Evolutionary conservation across 2,329 filamentous ascomycete species (phyloP).

Genomic region (Colletotrichum sp.): DNA sequence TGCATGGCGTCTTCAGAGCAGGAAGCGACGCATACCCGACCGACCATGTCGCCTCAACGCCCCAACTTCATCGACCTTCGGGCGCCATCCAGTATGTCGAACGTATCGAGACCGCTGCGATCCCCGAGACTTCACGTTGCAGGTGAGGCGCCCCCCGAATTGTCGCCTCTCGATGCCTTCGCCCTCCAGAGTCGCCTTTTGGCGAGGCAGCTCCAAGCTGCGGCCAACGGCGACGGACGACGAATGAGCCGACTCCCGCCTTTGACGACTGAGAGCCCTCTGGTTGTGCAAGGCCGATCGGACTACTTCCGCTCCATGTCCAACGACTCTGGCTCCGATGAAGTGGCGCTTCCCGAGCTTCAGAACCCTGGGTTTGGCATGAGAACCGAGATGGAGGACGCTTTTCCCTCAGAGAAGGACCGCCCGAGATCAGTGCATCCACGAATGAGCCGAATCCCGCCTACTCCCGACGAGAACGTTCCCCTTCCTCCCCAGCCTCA

Average conservation of each 20-base stretch:
- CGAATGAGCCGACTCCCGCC: constrained; percentile 87
- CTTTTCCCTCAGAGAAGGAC: constrained; percentile 42
- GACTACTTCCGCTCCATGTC: constrained; percentile 82
- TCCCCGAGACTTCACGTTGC: constrained; percentile 80
- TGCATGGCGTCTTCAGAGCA: constrained; percentile 6
- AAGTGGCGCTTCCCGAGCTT: constrained; percentile 29
- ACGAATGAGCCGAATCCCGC: constrained; percentile 68
- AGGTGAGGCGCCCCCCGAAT: constrained; percentile 83
- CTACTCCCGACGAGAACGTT: constrained; percentile 51
- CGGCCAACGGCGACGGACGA: constrained; percentile 70
- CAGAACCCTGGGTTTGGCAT: constrained; percentile 47
- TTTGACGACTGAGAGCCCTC: constrained; percentile 79
- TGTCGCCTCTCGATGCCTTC: constrained; percentile 95
- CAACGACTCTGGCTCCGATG: constrained; percentile 60
- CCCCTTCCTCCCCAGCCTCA: constrained; percentile 49
- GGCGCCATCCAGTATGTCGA: constrained; percentile 51
- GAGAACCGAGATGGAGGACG: constrained; percentile 63
- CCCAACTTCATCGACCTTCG: constrained; percentile 66
- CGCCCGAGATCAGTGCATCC: constrained; percentile 79
- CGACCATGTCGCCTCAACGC: constrained; percentile 55
- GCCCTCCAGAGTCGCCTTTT: constrained; percentile 89
- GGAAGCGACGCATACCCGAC: neutral
- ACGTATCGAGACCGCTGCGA: constrained; percentile 59
- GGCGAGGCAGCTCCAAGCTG: constrained; percentile 85
- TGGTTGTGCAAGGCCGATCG: constrained; percentile 75